phyloP scores from a whole-genome alignment of 352 stramenopile species.

The Globisporangium splendens region DNA sequence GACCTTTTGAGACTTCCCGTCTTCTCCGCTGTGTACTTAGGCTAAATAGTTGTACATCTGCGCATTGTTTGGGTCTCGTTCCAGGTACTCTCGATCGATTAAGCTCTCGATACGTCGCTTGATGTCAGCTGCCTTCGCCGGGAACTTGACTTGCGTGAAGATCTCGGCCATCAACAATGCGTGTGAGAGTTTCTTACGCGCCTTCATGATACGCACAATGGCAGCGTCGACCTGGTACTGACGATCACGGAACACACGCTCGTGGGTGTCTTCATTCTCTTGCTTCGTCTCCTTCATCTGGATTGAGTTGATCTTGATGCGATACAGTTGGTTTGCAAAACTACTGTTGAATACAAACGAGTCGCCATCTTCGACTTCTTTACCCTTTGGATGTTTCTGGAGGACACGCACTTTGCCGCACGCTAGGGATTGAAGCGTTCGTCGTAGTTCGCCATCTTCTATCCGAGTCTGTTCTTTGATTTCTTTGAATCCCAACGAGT shows the following conservation, averaged over 20 bases:
- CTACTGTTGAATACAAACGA: conserved; percentile 82
- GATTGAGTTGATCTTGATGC: conserved; percentile 95
- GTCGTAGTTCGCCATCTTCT: conserved; percentile 86
- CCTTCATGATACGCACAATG: conserved; percentile 99
- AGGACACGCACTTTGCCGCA: conserved; percentile 89
- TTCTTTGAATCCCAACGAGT: conserved; percentile 76
- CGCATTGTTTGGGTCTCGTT: conserved; percentile 72
- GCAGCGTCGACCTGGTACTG: conserved; percentile 94
- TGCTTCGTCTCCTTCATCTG: conserved; percentile 94
- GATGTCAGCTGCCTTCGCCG: conserved; percentile 76
- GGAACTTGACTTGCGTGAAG: conserved; percentile 92
- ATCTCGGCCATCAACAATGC: conserved; percentile 96
- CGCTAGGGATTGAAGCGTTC: conserved; percentile 87
- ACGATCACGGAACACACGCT: conserved; percentile 91
- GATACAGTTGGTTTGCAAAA: conserved; percentile 86
- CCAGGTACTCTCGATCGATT: conserved; percentile 88
- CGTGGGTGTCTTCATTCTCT: conserved; percentile 92
- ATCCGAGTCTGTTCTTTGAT: conserved; percentile 88
- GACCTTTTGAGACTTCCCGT: neutral
- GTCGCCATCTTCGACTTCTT: conserved; percentile 84
- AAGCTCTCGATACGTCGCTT: conserved; percentile 89
- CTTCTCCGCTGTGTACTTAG: conserved; percentile 19
- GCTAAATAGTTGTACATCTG: conserved; percentile 89
- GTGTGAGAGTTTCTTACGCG: conserved; percentile 94
- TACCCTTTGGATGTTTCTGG: conserved; percentile 83